phyloP scores from a whole-genome alignment of 2,329 filamentous ascomycete genomes.

The Sporothrix luriei region DNA sequence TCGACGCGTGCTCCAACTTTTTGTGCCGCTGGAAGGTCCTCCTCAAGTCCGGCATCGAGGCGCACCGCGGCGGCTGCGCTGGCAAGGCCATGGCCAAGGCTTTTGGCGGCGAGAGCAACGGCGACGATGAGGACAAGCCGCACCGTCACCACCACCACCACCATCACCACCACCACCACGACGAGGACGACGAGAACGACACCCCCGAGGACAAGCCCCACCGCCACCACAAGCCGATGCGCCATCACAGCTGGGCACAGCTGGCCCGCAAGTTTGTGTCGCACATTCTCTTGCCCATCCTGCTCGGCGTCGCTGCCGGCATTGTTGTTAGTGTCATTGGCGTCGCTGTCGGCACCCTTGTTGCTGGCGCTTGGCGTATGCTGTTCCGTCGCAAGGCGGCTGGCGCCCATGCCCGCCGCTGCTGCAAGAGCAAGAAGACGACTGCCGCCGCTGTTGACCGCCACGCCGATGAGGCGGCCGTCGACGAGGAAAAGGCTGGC shows the following conservation, averaged over 20 bases:
- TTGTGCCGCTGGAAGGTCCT: conserved; percentile 60
- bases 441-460: not conserved
- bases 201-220: conserved; percentile 31
- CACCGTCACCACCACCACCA: conserved; percentile 36
- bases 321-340: conserved; percentile 67
- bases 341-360: conserved; percentile 67
- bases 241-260: conserved; percentile 48
- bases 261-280: conserved; percentile 60
- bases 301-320: conserved; percentile 69
- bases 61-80: conserved; percentile 47
- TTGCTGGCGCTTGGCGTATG: conserved; percentile 60
- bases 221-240: conserved; percentile 35
- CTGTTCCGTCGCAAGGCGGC: conserved; percentile 42
- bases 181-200: conserved; percentile 37
- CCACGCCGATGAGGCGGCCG: conserved; percentile 44
- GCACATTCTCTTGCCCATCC: conserved; percentile 67
- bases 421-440: conserved; percentile 42
- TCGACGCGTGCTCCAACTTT: conserved; percentile 47
- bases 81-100: conserved; percentile 32
- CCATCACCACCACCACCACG: conserved; percentile 35
- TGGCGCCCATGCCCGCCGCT: conserved; percentile 35
- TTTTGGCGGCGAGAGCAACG: not conserved
- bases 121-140: conserved; percentile 9
- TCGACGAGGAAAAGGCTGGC: conserved; percentile 53
- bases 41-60: conserved; percentile 49